Evolutionary conservation across 2,329 filamentous ascomycete species (phyloP).

Genomic region (Dactylellina parvicollis): DNA sequence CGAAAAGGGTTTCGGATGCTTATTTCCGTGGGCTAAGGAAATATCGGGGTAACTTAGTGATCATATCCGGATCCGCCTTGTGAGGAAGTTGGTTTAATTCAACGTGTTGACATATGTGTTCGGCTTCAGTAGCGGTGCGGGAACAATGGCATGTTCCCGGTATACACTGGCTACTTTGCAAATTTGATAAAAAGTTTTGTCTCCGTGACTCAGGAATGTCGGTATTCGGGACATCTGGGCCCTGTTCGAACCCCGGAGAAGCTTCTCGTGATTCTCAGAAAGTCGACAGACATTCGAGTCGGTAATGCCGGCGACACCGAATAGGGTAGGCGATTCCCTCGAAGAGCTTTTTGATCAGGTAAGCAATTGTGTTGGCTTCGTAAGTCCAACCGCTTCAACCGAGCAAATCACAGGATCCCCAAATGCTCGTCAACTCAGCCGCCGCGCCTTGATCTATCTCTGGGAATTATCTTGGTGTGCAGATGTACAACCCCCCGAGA

Average conservation of each 20-base stretch:
- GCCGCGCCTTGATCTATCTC: not conserved
- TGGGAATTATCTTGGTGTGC: not conserved
- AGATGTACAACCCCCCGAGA: not conserved
- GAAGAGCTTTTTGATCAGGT: not conserved
- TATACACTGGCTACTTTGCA: too few species aligned
- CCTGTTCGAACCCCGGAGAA: not conserved
- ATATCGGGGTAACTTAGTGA: slow-evolving; percentile 29
- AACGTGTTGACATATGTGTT: too few species aligned
- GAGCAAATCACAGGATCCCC: slow-evolving; percentile 19
- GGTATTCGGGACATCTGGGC: not conserved
- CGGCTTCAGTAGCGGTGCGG: too few species aligned
- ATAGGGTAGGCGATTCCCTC: slow-evolving; percentile 9
- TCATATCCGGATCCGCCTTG: slow-evolving; percentile 39
- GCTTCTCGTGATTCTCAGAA: slow-evolving; percentile 30
- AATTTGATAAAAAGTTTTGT: not conserved
- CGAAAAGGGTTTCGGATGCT: slow-evolving; percentile 28
- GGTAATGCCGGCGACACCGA: slow-evolving; percentile 51
- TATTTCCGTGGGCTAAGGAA: slow-evolving; percentile 16
- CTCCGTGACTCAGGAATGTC: slow-evolving; percentile 18
- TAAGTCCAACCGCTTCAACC: slow-evolving; percentile 24
- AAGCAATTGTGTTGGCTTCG: slow-evolving; percentile 48
- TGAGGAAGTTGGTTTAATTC: not conserved
- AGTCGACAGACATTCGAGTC: not conserved
- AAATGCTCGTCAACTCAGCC: slow-evolving; percentile 2
- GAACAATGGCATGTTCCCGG: not conserved